Evolutionary conservation across 2,329 filamentous ascomycete species (phyloP), one percentile per base, ranked within the genome.

Genomic region (Diplodia seriata): DNA sequence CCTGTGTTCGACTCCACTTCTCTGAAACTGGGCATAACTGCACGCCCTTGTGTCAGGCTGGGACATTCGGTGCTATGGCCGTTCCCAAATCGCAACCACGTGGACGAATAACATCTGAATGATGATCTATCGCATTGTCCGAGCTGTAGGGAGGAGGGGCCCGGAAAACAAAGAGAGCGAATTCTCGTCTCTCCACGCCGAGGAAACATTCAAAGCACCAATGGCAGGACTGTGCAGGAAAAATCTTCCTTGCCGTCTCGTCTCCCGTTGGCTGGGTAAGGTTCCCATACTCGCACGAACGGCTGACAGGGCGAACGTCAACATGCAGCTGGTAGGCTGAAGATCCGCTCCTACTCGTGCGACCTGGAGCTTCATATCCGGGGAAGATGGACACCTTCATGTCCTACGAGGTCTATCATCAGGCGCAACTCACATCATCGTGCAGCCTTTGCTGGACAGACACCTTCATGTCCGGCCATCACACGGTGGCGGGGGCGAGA

Each of bases 91-190:
- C 36, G 5, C 18, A 23, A 50, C 59, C 59, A 63, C 59, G 59
- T 63, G 59, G 59, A 63, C 59, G 59, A 63, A 63, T 63, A 7
- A 20, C 9, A 9, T 51, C 18, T 20, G 15, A 9, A 20, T 51
- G 47, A 7, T 38, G 59, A 63, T 31, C 47, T 63, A 63, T 63
- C 59, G 59, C 59, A 63, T 63, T 63, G 36, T 36, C 38, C 57
- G 33, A 18, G 59, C 43, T 20, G n/a, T 47, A 31, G 5, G 29
- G 51, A 31, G 2, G 54, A n/a, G 54, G 20, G 12, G 40, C 43
- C 18, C 14, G 40, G 26, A 63, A 51, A 31, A 51, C 36, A 38
- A 38, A 18, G 14, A 33, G 20, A 43, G 33, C 56, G 23, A n/a
- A 31, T 20, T 29, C 23, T 47, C 31, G 36, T 26, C 23, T 23